A percentile compares a stretch with the other conserved stretches of the same genome.
phyloP scores from a whole-genome alignment of 169 alveolate genomes.

The Plasmodium gallinaceum region DNA sequence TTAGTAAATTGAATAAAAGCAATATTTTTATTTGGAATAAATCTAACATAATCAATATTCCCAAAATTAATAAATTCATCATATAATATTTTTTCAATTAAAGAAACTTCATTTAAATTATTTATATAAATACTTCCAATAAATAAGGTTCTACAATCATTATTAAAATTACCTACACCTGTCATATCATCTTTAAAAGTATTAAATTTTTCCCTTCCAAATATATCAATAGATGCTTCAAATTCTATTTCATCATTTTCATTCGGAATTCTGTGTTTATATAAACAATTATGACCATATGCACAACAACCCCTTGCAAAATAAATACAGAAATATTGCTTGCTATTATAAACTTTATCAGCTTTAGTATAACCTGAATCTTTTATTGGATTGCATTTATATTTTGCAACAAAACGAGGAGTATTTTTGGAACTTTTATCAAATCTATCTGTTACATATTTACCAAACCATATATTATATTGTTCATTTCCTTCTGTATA shows the following conservation, averaged over 20 bases:
- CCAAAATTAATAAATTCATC: conserved; percentile 97
- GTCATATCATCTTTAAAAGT: conserved; percentile 97
- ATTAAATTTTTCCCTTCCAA: conserved; percentile 98
- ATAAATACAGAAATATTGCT: conserved; percentile 94
- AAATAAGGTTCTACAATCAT: conserved; percentile 95
- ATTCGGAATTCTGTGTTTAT: conserved; percentile 97
- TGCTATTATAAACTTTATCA: conserved; percentile 84
- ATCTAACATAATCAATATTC: conserved; percentile 93
- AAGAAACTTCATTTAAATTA: conserved; percentile 91
- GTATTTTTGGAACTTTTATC: conserved; percentile 90
- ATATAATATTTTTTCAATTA: conserved; percentile 92
- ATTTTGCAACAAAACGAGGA: conserved; percentile 91
- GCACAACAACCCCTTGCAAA: conserved; percentile 98
- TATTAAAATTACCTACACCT: conserved; percentile 97
- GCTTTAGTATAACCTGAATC: conserved; percentile 99
- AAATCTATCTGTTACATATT: conserved; percentile 93
- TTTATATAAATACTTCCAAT: conserved; percentile 89
- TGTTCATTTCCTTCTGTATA: conserved; percentile 95
- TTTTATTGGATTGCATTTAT: conserved; percentile 91
- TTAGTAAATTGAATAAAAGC: conserved; percentile 96
- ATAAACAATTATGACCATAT: conserved; percentile 97
- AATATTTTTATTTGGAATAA: conserved; percentile 93
- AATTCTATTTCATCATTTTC: conserved; percentile 93
- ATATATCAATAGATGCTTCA: conserved; percentile 96
- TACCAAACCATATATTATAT: conserved; percentile 99